These are phyloP conservation scores for Chionographis japonica DNA, from an alignment of 106 monocot species.

Conservation along the genomic window DNA sequence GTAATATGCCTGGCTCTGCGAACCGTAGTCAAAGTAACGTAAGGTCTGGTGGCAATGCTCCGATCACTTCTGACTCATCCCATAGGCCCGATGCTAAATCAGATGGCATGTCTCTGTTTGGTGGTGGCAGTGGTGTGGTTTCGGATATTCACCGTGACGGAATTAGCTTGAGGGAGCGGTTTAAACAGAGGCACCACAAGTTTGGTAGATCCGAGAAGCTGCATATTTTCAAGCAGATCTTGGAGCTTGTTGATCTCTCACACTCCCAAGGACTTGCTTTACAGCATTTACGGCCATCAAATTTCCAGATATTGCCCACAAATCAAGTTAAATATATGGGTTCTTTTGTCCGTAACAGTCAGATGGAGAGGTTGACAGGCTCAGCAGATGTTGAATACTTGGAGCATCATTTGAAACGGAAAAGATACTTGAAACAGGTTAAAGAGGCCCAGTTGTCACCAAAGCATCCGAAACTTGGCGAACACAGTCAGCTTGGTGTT, in stretches of 20 bases:
- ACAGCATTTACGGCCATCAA: slow-evolving; percentile 61
- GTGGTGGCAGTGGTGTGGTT: slow-evolving; percentile 8
- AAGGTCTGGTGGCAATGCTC: slow-evolving; percentile 8
- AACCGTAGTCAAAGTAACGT: slow-evolving; percentile 11
- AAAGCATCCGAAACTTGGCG: slow-evolving; percentile 36
- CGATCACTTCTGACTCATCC: slow-evolving; percentile 8
- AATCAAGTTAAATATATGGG: slow-evolving; percentile 72
- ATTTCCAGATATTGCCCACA: slow-evolving; percentile 42
- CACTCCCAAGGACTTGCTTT: slow-evolving; percentile 58
- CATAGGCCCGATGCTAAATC: slow-evolving; percentile 8
- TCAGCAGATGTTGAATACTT: neutral
- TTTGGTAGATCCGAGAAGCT: slow-evolving; percentile 52
- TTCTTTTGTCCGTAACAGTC: slow-evolving; percentile 25
- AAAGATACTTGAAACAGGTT: slow-evolving; percentile 31
- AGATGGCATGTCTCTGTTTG: slow-evolving; percentile 18
- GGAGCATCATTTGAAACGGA: slow-evolving; percentile 43
- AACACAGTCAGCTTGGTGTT: slow-evolving; percentile 7
- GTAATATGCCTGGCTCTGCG: slow-evolving; percentile 1
- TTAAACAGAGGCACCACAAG: slow-evolving; percentile 27
- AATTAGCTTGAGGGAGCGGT: slow-evolving; percentile 60
- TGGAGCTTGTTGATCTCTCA: slow-evolving; percentile 67
- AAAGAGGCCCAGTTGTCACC: slow-evolving; percentile 7
- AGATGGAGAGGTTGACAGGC: slow-evolving; percentile 9
- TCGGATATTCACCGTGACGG: slow-evolving; percentile 15
- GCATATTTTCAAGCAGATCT: slow-evolving; percentile 69